Conservation (phyloP, 1,284 basidiomycete genomes). For the Heterobasidion irregulare region DNA sequence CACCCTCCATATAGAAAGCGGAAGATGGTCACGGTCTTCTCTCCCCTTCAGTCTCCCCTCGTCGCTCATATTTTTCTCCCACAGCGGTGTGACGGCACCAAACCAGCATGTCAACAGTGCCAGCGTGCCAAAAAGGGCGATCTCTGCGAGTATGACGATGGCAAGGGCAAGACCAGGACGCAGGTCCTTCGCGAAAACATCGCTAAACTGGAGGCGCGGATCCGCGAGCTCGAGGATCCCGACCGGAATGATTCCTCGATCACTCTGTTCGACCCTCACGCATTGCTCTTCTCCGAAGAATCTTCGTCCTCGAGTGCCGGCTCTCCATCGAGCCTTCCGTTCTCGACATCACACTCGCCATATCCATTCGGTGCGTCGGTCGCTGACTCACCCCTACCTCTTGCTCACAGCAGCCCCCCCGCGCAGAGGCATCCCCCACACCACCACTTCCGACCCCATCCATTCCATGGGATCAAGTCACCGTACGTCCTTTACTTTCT, state of each 20-base stretch:
- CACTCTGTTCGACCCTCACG: slow-evolving; percentile 29
- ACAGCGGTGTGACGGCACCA: slow-evolving; percentile 34
- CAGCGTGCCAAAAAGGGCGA: slow-evolving; percentile 30
- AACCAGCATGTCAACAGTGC: slow-evolving; percentile 35
- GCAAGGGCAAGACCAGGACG: slow-evolving; percentile 36
- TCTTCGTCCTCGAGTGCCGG: slow-evolving; percentile 52
- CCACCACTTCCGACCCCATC: background rate
- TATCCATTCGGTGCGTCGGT: slow-evolving; percentile 17
- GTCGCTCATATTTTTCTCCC: background rate
- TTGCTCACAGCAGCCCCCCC: background rate
- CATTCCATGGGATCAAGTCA: background rate
- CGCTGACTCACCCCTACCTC: slow-evolving; percentile 4
- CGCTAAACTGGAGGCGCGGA: slow-evolving; percentile 28
- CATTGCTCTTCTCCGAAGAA: slow-evolving; percentile 39
- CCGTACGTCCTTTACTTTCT: background rate
- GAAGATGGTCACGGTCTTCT: slow-evolving; percentile 56
- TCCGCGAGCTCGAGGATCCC: slow-evolving; percentile 33
- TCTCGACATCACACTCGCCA: slow-evolving; percentile 55
- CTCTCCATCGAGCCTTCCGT: slow-evolving; percentile 52
- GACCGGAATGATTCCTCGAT: slow-evolving; percentile 25
- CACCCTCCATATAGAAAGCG: slow-evolving; percentile 43
- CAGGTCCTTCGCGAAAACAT: slow-evolving; percentile 38
- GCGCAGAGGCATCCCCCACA: background rate
- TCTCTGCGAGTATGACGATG: slow-evolving; percentile 37
- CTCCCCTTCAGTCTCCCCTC: slow-evolving; percentile 1